A percentile compares a stretch with the other conserved stretches of the same genome.
phyloP scores from a whole-genome alignment of 768 basidiomycete species.

The Amanita muscaria region DNA sequence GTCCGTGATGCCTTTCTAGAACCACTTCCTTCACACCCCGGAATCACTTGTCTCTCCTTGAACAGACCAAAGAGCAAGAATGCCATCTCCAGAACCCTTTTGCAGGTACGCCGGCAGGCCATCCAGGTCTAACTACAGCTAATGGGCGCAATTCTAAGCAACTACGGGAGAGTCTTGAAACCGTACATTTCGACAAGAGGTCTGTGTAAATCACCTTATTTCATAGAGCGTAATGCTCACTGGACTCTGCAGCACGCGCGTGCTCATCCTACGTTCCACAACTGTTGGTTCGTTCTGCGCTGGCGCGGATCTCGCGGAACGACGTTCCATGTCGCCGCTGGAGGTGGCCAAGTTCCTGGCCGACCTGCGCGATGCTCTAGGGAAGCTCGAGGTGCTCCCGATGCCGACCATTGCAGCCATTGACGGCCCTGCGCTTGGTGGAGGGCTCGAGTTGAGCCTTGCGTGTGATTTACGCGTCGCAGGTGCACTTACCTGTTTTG shows the following conservation, averaged over 20 bases:
- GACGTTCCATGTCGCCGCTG: conserved; percentile 68
- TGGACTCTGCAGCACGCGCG: conserved; percentile 34
- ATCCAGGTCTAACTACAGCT: not conserved
- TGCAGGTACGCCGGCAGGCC: conserved; percentile 38
- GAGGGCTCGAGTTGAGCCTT: conserved; percentile 82
- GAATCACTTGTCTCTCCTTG: conserved; percentile 66
- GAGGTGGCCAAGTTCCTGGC: conserved; percentile 75
- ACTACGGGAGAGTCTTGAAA: conserved; percentile 59
- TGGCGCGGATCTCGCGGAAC: conserved; percentile 82
- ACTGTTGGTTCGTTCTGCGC: conserved; percentile 79
- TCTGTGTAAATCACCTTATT: conserved; percentile 16
- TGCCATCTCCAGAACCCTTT: conserved; percentile 69
- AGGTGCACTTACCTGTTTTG: conserved; percentile 33
- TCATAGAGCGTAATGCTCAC: conserved; percentile 6
- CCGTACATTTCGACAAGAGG: conserved; percentile 60
- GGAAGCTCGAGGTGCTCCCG: conserved; percentile 70
- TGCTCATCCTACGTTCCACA: conserved; percentile 77
- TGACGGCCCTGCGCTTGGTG: conserved; percentile 88
- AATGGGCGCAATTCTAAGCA: conserved; percentile 47
- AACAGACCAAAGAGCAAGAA: conserved; percentile 82
- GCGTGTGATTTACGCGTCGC: conserved; percentile 89
- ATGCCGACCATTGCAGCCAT: conserved; percentile 90
- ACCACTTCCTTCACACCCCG: conserved; percentile 44
- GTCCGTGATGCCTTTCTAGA: conserved; percentile 39
- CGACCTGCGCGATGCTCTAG: conserved; percentile 62